These are phyloP conservation scores for Alternaria sp. DNA, from an alignment of 2,329 filamentous ascomycete species.

Conservation along the genomic window DNA sequence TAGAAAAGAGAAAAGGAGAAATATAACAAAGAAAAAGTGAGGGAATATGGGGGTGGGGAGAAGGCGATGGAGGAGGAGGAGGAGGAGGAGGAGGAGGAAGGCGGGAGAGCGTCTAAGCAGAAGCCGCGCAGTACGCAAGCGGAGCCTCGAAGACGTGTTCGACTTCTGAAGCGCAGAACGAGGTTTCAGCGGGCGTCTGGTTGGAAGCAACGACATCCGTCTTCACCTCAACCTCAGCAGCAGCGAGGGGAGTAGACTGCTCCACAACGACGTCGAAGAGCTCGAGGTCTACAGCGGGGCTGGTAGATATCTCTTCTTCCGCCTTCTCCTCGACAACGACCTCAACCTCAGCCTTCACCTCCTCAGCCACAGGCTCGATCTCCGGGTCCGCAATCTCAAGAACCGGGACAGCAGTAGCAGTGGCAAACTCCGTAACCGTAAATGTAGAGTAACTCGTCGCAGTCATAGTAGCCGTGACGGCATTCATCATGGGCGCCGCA, in stretches of 20 bases:
- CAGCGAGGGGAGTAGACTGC: not conserved
- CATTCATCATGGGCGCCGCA: conserved; percentile 16
- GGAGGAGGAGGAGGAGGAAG: not conserved
- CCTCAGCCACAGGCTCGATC: not conserved
- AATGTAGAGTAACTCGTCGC: conserved; percentile 33
- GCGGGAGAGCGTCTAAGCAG: not conserved
- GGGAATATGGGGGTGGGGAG: not conserved
- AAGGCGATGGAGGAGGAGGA: not conserved
- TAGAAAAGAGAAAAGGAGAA: not conserved
- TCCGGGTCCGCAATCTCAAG: not conserved
- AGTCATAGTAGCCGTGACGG: conserved; percentile 29
- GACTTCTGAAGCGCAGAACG: conserved; percentile 1
- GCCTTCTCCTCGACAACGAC: not conserved
- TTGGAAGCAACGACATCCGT: not conserved
- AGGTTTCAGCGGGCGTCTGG: not conserved
- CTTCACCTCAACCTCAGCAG: not conserved
- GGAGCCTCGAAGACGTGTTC: not conserved
- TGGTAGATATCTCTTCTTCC: not conserved
- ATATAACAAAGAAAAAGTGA: not conserved
- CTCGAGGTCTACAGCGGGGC: not conserved
- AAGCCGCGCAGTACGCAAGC: not conserved
- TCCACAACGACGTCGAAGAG: not conserved
- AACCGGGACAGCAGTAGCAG: conserved; percentile 4
- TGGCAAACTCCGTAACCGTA: conserved; percentile 32
- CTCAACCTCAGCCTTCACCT: not conserved